A percentile compares a stretch with the other conserved stretches of the same genome.
phyloP scores from a whole-genome alignment of 176 grass and related monocot genomes.

The Pontederia paniculata region DNA sequence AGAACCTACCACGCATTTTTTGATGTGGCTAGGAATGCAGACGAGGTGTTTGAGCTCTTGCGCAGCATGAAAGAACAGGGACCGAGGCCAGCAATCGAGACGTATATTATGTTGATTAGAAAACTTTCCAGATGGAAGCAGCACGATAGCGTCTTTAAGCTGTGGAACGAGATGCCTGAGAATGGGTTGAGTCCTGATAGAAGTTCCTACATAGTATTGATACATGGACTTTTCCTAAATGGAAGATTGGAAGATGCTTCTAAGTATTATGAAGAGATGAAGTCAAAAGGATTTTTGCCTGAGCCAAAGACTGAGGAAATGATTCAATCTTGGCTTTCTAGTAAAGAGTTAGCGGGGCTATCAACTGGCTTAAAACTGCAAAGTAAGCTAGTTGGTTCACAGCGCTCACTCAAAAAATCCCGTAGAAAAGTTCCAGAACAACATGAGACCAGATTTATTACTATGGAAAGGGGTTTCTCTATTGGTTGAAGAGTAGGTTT shows the following conservation, averaged over 20 bases:
- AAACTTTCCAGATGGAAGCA: constrained; percentile 73
- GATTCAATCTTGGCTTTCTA: constrained; percentile 53
- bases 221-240: constrained; percentile 70
- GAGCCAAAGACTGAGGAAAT: constrained; percentile 68
- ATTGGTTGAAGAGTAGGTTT: too few species aligned
- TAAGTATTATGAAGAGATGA: constrained; percentile 72
- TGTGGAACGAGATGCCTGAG: constrained; percentile 62
- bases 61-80: constrained; percentile 36
- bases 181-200: constrained; percentile 55
- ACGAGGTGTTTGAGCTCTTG: constrained; percentile 55
- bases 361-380: constrained; percentile 11
- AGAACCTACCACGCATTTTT: constrained; percentile 77
- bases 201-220: constrained; percentile 66
- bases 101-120: constrained; percentile 74
- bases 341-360: constrained; percentile 28
- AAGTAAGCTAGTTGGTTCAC: not conserved
- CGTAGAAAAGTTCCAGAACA: too few species aligned
- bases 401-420: too few species aligned
- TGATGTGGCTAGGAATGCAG: constrained; percentile 32
- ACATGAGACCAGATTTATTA: too few species aligned
- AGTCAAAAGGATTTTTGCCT: constrained; percentile 49
- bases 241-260: constrained; percentile 51
- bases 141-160: constrained; percentile 43
- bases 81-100: constrained; percentile 46
- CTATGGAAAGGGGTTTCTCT: too few species aligned